Conservation (phyloP, 2,329 filamentous ascomycete species). For the Ascochyta clinopodiicola region DNA sequence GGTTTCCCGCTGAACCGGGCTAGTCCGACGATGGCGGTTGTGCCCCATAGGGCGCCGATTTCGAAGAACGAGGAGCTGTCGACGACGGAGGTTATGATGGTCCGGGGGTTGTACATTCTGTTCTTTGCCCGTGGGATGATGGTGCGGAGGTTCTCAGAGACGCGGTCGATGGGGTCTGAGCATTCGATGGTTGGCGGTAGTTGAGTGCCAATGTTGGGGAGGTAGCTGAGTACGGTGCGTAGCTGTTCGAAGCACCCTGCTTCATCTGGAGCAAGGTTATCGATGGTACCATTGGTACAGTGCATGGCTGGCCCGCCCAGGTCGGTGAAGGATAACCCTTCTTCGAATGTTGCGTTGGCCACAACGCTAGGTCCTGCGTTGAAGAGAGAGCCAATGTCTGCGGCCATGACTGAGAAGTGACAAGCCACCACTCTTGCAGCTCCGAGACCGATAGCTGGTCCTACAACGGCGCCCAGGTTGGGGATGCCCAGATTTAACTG, state of each 20-base stretch:
- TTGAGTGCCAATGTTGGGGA: constrained; percentile 64
- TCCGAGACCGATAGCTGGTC: constrained; percentile 68
- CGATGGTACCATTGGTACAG: constrained; percentile 70
- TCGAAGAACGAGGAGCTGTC: constrained; percentile 67
- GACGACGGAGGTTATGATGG: constrained; percentile 64
- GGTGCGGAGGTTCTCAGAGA: constrained; percentile 58
- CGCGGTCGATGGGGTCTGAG: constrained; percentile 59
- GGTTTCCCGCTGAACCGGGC: constrained; percentile 64
- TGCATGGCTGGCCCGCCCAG: constrained; percentile 67
- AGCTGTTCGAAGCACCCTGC: constrained; percentile 68
- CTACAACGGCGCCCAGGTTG: constrained; percentile 68
- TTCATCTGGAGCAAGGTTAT: constrained; percentile 67
- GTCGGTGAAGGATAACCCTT: constrained; percentile 64
- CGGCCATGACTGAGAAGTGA: constrained; percentile 72
- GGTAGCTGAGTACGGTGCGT: constrained; percentile 61
- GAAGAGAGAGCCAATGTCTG: constrained; percentile 66
- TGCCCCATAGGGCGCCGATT: constrained; percentile 68
- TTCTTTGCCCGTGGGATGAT: constrained; percentile 65
- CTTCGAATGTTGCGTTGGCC: constrained; percentile 68
- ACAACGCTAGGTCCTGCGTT: constrained; percentile 71
- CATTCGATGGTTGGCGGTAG: constrained; percentile 58
- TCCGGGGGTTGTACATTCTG: constrained; percentile 66
- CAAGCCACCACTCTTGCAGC: constrained; percentile 67
- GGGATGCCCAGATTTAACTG: constrained; percentile 70
- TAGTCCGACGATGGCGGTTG: constrained; percentile 66